Evolutionary conservation across 495 filamentous ascomycete genomes (phyloP), one percentile per base, ranked within the genome.

Genomic region (Hypoxylon fragiforme): DNA sequence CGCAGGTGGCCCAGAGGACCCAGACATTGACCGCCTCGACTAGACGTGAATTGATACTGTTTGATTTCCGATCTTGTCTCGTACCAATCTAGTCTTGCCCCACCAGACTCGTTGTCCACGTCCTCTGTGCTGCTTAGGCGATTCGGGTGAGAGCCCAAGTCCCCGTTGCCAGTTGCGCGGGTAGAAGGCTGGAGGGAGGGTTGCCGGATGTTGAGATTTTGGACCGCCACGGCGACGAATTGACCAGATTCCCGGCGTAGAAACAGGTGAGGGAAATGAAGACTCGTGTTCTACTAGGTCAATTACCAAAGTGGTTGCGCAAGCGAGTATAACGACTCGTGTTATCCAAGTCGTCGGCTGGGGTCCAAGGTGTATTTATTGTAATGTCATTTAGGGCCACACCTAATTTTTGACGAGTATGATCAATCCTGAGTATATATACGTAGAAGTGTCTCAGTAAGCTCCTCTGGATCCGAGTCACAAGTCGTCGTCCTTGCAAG

Each of bases 1-100:
- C 74, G 67, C 70, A 68, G 67, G 62, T 62, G 63, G 67, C 69
- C 74, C 72, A 63, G 66, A 68, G 65, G 64, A 73, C 71, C 70
- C 67, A 71, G 72, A 79, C 79, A 83, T 81, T 77, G 79, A 81
- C 73, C 67, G 57, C 68, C 61, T 60, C 57, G 62, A 57, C 64
- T 36, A 55, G 55, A 52, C 45, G 49, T 22, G 48, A 54, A 39
- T 62, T 53, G 59, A 61, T 65, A 61, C 49, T 60, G 55, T 49
- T 51, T 49, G 52, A 45, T 55, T 48, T 62, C 60, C 13, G 53
- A 50, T 48, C 51, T 55, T 37, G 60, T 54, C 55, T 64, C 63
- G 60, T 49, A 63, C 54, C 64, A 50, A 36, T 63, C 57, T 62
- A 60, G 64, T 67, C 70, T 60, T 44, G 65, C 62, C 65, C 63